Conservation (phyloP, 768 basidiomycete species). For the Tulasnella sp. region DNA sequence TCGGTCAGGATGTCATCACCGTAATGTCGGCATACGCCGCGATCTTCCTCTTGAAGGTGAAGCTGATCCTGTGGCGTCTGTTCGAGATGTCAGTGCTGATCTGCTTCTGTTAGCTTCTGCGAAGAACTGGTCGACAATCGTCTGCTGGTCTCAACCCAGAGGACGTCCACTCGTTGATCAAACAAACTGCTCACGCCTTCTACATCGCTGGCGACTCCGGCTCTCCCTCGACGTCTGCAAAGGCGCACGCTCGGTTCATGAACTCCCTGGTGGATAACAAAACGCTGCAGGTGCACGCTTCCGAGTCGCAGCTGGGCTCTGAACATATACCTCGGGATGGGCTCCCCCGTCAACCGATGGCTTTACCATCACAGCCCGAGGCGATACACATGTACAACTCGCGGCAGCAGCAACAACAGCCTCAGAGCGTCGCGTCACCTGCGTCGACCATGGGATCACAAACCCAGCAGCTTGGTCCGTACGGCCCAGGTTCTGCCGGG, state of each 20-base stretch:
- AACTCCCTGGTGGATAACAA: conserved; percentile 46
- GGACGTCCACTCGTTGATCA: conserved; percentile 63
- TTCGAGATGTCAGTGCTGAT: conserved; percentile 20
- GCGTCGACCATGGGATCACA: conserved; percentile 2
- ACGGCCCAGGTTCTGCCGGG: not conserved
- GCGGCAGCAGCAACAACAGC: not conserved
- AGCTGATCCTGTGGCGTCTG: not conserved
- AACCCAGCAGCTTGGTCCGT: conserved; percentile 7
- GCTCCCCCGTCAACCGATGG: not conserved
- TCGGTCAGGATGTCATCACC: conserved; percentile 78
- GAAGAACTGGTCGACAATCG: conserved; percentile 44
- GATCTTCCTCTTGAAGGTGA: conserved; percentile 70
- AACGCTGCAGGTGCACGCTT: not conserved
- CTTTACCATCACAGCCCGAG: not conserved
- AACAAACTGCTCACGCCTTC: conserved; percentile 72
- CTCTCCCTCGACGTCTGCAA: conserved; percentile 37
- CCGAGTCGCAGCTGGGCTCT: conserved; percentile 50
- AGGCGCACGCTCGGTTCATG: conserved; percentile 56
- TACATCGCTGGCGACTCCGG: conserved; percentile 60
- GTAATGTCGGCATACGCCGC: conserved; percentile 86
- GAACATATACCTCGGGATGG: not conserved
- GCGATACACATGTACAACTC: not conserved
- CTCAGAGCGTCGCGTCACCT: not conserved
- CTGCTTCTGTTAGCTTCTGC: conserved; percentile 53
- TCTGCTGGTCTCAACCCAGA: conserved; percentile 38